Conservation (phyloP, 2,329 filamentous ascomycete species). For the Beauveria sp. region DNA sequence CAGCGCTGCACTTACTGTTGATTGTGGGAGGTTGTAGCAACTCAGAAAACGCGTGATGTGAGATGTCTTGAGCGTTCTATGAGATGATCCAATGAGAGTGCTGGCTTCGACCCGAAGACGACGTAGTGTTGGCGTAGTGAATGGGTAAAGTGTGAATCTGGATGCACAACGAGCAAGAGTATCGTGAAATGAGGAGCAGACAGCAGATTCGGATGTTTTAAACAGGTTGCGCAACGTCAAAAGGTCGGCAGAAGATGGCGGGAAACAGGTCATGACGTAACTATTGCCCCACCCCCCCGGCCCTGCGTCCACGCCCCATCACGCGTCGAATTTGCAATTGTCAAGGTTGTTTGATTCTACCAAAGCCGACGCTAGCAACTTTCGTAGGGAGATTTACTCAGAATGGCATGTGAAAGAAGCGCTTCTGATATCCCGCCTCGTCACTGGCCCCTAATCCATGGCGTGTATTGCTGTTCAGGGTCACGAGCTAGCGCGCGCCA, state of each 20-base stretch:
- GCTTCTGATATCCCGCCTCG: neutral
- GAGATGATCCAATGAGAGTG: neutral
- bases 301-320: neutral
- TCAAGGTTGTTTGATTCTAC: neutral
- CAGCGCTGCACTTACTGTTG: conserved; percentile 1
- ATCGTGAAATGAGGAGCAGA: neutral
- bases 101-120: neutral
- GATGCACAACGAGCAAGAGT: neutral
- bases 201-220: neutral
- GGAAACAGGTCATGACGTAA: conserved; percentile 13
- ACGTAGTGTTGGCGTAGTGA: neutral
- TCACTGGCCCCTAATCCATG: neutral
- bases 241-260: neutral
- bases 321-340: neutral
- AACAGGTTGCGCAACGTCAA: neutral
- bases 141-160: neutral
- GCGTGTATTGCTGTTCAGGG: neutral
- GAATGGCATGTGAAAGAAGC: neutral
- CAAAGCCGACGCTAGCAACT: neutral
- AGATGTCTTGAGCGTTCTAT: neutral
- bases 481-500: neutral
- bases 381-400: neutral
- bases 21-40: neutral
- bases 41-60: neutral
- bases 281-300: conserved; percentile 5